Evolutionary conservation across 345 rosid species (phyloP), one percentile per base, ranked within the genome.

Genomic region (Brassica carinata): DNA sequence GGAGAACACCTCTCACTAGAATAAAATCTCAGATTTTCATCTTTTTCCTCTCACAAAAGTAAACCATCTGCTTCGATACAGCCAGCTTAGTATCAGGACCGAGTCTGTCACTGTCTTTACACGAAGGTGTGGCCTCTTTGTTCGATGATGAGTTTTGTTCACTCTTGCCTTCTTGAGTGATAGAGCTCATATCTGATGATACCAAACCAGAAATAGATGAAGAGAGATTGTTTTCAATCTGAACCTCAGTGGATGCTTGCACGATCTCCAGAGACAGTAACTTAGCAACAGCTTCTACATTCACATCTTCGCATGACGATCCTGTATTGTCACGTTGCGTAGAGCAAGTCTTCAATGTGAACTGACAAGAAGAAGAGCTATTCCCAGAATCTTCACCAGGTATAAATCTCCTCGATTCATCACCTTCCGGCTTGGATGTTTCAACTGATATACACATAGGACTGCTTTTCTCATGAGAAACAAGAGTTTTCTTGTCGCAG

Each of bases 181-280:
- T 67, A 2, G 74, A 81, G 45, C 80, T 76, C 17, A 81, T 19
- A 81, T 81, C 77, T 65, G 84, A 71, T 76, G 81, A 81, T 76
- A 43, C 77, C 34, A 51, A 58, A 58, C 74, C 80, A 55, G 63
- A 75, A 38, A 64, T 14, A 36, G 83, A 75, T 66, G 72, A 65
- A 13, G 69, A 70, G 40, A 76, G 51, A 18, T 57, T 75, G 19
- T 57, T 70, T 75, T 58, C 84, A 65, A 57, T 79, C 55, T 55
- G 31, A 57, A 7, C 26, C 59, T 23, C 65, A 57, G 77, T 48
- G 15, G 84, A 58, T 15, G 69, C 69, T 65, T 71, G 68, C 65
- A 13, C 30, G 48, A 34, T 57, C 40, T 76, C 80, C 40, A 30
- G 77, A 59, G 76, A 14, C 9, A 29, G 40, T 19, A 71, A 55